A percentile compares a stretch with the other conserved stretches of the same genome.
These are phyloP conservation scores for Hypoxylon lenormandii DNA, from an alignment of 495 filamentous ascomycete species.

Conservation along the genomic window DNA sequence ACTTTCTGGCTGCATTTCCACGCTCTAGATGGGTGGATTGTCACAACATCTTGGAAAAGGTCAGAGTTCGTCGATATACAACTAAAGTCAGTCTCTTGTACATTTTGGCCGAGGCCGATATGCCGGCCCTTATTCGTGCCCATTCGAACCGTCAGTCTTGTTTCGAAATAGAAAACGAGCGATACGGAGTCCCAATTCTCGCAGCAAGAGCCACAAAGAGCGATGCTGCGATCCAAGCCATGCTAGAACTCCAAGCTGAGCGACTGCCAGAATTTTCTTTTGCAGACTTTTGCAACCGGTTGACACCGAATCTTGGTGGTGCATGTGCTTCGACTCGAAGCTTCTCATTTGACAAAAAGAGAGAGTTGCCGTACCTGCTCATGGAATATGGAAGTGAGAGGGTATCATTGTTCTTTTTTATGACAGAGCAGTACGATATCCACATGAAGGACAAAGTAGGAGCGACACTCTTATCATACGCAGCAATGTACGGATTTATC, in stretches of 20 bases:
- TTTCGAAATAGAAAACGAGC: slow-evolving; percentile 52
- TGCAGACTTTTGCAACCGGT: neutral
- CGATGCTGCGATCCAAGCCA: slow-evolving; percentile 39
- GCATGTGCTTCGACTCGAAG: too few species aligned
- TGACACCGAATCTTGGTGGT: too few species aligned
- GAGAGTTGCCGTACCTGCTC: too few species aligned
- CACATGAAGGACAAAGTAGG: too few species aligned
- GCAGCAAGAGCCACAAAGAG: slow-evolving; percentile 54
- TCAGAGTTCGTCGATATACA: slow-evolving; percentile 49
- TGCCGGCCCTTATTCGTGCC: slow-evolving; percentile 55
- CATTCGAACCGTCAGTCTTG: slow-evolving; percentile 32
- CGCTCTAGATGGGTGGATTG: slow-evolving; percentile 54
- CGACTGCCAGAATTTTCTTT: too few species aligned
- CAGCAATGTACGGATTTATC: neutral
- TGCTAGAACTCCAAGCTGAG: slow-evolving; percentile 44
- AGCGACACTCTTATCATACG: neutral
- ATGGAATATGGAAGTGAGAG: too few species aligned
- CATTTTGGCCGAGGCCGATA: slow-evolving; percentile 60
- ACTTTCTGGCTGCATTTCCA: slow-evolving; percentile 54
- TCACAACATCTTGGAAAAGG: slow-evolving; percentile 50
- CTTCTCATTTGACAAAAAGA: too few species aligned
- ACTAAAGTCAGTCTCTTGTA: slow-evolving; percentile 58
- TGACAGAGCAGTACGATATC: too few species aligned
- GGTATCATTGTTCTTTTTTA: too few species aligned
- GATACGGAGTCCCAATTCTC: slow-evolving; percentile 60